These are phyloP conservation scores for Trichoderma aggressivum DNA, from an alignment of 2,329 filamentous ascomycete species.

Conservation along the genomic window DNA sequence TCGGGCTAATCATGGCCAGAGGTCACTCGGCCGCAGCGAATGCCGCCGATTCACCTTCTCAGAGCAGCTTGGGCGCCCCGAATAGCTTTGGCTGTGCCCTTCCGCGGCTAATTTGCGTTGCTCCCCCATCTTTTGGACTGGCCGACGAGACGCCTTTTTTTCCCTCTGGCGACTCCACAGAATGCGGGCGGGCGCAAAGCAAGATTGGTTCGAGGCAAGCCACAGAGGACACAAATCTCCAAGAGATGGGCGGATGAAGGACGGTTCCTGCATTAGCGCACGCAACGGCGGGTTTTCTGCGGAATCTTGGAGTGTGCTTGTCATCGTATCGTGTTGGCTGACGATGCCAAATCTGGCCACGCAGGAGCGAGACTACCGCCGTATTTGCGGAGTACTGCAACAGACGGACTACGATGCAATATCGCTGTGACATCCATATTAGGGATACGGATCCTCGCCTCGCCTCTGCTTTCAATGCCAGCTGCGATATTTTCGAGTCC, in stretches of 20 bases:
- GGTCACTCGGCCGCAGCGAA: slow-evolving; percentile 1
- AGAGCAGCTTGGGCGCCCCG: slow-evolving; percentile 6
- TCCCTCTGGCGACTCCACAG: background rate
- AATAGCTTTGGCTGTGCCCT: background rate
- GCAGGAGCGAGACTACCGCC: background rate
- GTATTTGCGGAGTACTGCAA: background rate
- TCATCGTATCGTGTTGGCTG: background rate
- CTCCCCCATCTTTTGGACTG: slow-evolving; percentile 4
- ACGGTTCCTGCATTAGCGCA: slow-evolving; percentile 27
- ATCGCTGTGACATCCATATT: background rate
- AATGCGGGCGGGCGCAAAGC: slow-evolving; percentile 5
- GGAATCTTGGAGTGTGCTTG: background rate
- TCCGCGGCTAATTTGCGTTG: background rate
- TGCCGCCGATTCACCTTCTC: slow-evolving; percentile 16
- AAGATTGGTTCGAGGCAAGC: slow-evolving; percentile 5
- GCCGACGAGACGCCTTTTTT: background rate
- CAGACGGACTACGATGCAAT: background rate
- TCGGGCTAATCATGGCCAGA: slow-evolving; percentile 9
- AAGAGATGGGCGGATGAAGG: slow-evolving; percentile 15
- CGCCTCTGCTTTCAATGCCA: background rate
- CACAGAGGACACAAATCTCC: background rate
- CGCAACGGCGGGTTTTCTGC: background rate
- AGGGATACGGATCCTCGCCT: background rate
- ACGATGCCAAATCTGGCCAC: background rate
- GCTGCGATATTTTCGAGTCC: background rate